Percentiles rank a stretch among this genome's conserved stretches.
These are phyloP conservation scores for Crepidotus variabilis DNA, from an alignment of 768 basidiomycete species.

Conservation along the genomic window DNA sequence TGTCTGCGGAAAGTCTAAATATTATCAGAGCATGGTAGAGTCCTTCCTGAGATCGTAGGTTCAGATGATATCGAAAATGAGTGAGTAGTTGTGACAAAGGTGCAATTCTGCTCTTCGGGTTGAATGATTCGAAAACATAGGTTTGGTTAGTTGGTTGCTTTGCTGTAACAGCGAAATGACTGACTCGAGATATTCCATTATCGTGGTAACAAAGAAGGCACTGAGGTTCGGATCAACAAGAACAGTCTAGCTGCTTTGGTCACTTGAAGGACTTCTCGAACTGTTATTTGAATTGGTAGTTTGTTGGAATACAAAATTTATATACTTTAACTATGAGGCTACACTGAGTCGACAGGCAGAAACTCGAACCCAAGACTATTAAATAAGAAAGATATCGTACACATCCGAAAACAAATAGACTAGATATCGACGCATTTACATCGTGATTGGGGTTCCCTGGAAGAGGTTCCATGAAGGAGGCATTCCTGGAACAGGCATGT, in stretches of 20 bases:
- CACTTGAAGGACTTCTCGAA: too few species aligned
- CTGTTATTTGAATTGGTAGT: too few species aligned
- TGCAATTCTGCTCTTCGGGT: constrained; percentile 32
- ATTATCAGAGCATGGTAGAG: constrained; percentile 60
- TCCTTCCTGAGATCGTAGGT: constrained; percentile 55
- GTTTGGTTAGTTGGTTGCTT: neutral
- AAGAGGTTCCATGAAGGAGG: constrained; percentile 2
- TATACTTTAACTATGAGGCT: too few species aligned
- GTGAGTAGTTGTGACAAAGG: constrained; percentile 40
- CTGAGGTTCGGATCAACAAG: too few species aligned
- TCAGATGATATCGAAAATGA: constrained; percentile 59
- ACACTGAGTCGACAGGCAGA: too few species aligned
- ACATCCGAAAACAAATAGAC: too few species aligned
- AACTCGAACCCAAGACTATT: too few species aligned
- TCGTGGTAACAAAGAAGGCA: neutral
- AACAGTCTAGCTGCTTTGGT: too few species aligned
- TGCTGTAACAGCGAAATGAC: neutral
- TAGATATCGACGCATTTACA: too few species aligned
- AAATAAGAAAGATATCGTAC: too few species aligned
- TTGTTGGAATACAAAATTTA: too few species aligned
- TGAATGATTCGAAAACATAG: neutral
- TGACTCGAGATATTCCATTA: neutral
- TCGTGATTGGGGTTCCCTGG: constrained; percentile 1
- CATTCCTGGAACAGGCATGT: neutral
- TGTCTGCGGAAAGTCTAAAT: constrained; percentile 50